phyloP scores from a whole-genome alignment of 371 early-diverging fungal species.

The Mortierella polycephala region DNA sequence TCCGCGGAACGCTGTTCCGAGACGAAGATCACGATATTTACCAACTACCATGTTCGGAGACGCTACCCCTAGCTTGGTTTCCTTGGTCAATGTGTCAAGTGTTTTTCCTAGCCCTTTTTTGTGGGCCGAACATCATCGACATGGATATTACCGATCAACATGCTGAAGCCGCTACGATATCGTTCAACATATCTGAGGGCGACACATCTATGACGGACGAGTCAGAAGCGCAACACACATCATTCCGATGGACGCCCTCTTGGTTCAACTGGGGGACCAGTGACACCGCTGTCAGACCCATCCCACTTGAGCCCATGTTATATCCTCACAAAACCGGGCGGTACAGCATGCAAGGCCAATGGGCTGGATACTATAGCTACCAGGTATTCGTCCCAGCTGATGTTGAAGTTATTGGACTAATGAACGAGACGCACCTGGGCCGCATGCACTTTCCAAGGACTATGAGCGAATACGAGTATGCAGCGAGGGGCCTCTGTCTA shows the following conservation, averaged over 20 bases:
- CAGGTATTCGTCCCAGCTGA: neutral
- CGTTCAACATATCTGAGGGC: too few relatives aligned
- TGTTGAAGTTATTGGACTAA: neutral
- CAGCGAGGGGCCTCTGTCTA: constrained; percentile 5
- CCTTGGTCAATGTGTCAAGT: constrained; percentile 19
- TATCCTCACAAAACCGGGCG: neutral
- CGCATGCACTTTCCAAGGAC: neutral
- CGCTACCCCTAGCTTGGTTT: neutral
- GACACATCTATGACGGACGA: too few relatives aligned
- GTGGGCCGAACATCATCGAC: constrained; percentile 8
- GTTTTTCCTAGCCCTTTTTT: constrained; percentile 13
- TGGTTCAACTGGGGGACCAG: constrained; percentile 17
- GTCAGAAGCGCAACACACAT: neutral
- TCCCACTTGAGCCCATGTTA: constrained; percentile 8
- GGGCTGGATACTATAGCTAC: constrained; percentile 26
- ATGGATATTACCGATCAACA: too few relatives aligned
- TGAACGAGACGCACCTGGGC: neutral
- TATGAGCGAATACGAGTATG: constrained; percentile 4
- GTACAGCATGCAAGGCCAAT: constrained; percentile 1
- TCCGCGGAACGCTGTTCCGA: constrained; percentile 4
- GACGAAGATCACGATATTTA: neutral
- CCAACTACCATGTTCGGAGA: neutral
- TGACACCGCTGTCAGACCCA: neutral
- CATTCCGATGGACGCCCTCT: neutral
- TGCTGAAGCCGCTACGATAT: too few relatives aligned